Conservation (phyloP, 495 filamentous ascomycete species). For the Parmelia sp. region DNA sequence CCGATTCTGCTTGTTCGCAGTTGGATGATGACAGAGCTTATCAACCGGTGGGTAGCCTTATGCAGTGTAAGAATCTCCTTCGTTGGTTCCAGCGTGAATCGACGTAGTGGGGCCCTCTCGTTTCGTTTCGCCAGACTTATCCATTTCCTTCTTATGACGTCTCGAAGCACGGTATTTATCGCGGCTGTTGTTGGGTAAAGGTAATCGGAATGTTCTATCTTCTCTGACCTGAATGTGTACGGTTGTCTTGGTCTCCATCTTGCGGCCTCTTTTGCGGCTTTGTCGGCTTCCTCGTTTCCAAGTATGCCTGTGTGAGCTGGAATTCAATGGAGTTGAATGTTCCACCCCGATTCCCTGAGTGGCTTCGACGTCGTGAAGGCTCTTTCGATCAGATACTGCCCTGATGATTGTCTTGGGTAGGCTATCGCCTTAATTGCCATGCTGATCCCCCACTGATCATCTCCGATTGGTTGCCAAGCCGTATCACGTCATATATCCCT, state of each 20-base stretch:
- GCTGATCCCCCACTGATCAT: conserved; percentile 17
- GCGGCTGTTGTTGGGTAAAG: conserved; percentile 17
- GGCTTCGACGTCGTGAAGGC: conserved; percentile 19
- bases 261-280: conserved; percentile 20
- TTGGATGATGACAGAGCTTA: conserved; percentile 1
- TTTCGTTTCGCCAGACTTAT: conserved; percentile 12
- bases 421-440: conserved; percentile 17
- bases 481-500: conserved; percentile 16
- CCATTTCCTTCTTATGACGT: conserved; percentile 11
- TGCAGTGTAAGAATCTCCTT: conserved; percentile 2
- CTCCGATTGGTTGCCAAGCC: conserved; percentile 18
- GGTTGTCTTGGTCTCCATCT: conserved; percentile 15
- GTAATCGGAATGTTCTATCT: conserved; percentile 15
- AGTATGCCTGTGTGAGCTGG: conserved; percentile 22
- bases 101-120: conserved; percentile 8
- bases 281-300: conserved; percentile 25
- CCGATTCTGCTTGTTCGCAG: conserved; percentile 2
- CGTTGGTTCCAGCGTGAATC: conserved; percentile 6
- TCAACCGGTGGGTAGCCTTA: conserved; percentile 1
- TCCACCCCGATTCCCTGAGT: conserved; percentile 14
- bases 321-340: conserved; percentile 21
- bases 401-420: conserved; percentile 17
- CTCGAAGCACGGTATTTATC: conserved; percentile 17
- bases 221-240: conserved; percentile 15
- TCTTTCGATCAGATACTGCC: conserved; percentile 16